Evolutionary conservation across 2,329 filamentous ascomycete genomes (phyloP).

Genomic region (Drechslerella dactyloides): DNA sequence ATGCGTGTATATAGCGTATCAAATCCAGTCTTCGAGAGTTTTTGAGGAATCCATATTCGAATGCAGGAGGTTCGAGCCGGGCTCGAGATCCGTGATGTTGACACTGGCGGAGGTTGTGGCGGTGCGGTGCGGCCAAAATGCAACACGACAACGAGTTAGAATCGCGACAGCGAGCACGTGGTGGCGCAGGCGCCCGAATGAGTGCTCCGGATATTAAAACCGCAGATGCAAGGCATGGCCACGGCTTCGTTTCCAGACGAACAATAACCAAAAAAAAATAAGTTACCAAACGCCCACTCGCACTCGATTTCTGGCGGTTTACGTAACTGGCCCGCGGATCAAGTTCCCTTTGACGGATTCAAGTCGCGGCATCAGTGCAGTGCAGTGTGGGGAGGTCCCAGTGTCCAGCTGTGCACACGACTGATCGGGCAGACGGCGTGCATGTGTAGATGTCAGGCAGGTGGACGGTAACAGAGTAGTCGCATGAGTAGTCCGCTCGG

Average conservation of each 20-base stretch:
- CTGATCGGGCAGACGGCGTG: too few relatives aligned
- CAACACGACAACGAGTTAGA: constrained; percentile 51
- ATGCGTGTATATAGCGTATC: background rate
- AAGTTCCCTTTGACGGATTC: too few relatives aligned
- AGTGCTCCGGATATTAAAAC: background rate
- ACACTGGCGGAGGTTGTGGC: background rate
- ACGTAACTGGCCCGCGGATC: too few relatives aligned
- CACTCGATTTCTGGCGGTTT: too few relatives aligned
- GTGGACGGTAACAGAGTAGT: too few relatives aligned
- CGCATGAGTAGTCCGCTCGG: too few relatives aligned
- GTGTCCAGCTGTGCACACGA: too few relatives aligned
- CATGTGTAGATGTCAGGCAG: too few relatives aligned
- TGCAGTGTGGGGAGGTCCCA: too few relatives aligned
- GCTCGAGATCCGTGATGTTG: background rate
- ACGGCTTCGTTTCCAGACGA: constrained; percentile 1
- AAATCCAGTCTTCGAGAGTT: background rate
- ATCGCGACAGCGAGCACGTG: constrained; percentile 43
- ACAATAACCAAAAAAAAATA: background rate
- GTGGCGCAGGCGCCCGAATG: constrained; percentile 38
- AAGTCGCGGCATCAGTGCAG: too few relatives aligned
- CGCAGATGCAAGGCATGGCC: background rate
- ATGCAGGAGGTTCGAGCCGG: background rate
- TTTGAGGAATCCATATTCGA: too few relatives aligned
- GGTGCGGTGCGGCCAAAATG: constrained; percentile 20
- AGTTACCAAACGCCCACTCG: too few relatives aligned